Evolutionary conservation across 176 grass and related monocot genomes (phyloP).

Genomic region (Pontederia paniculata): DNA sequence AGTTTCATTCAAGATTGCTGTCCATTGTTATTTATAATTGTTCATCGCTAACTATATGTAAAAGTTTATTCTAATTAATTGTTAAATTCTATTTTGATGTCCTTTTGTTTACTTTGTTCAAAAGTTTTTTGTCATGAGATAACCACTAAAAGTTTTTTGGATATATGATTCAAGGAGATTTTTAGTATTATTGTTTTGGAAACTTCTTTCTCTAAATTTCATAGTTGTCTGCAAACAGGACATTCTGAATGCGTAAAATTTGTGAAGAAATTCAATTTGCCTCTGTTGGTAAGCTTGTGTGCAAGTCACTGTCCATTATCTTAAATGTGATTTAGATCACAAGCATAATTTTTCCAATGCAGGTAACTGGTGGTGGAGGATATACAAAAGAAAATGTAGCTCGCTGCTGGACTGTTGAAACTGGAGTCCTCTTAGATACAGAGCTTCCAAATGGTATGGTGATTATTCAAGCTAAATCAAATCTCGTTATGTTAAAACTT

Average conservation of each 20-base stretch:
- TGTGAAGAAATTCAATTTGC: constrained; percentile 98
- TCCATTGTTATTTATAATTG: background rate
- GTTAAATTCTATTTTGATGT: too few relatives aligned
- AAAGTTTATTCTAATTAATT: too few relatives aligned
- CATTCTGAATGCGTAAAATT: constrained; percentile 95
- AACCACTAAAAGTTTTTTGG: background rate
- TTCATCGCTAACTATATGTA: too few relatives aligned
- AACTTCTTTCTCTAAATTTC: background rate
- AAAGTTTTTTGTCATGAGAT: background rate
- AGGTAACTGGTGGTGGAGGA: constrained; percentile 94
- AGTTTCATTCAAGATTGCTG: background rate
- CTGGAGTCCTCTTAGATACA: constrained; percentile 76
- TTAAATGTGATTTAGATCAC: background rate
- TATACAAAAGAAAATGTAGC: constrained; percentile 99
- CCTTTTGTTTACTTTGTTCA: background rate
- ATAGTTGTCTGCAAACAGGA: constrained; percentile 38
- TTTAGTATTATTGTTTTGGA: background rate
- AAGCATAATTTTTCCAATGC: constrained; percentile 16
- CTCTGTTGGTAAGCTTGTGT: constrained; percentile 61
- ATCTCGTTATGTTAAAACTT: too few relatives aligned
- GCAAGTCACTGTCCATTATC: background rate
- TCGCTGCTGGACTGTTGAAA: constrained; percentile 97
- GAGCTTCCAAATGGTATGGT: constrained; percentile 72
- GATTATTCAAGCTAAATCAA: background rate
- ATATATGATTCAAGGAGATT: background rate